Conservation (phyloP, 2,329 filamentous ascomycete species). For the Corynespora cassiicola region DNA sequence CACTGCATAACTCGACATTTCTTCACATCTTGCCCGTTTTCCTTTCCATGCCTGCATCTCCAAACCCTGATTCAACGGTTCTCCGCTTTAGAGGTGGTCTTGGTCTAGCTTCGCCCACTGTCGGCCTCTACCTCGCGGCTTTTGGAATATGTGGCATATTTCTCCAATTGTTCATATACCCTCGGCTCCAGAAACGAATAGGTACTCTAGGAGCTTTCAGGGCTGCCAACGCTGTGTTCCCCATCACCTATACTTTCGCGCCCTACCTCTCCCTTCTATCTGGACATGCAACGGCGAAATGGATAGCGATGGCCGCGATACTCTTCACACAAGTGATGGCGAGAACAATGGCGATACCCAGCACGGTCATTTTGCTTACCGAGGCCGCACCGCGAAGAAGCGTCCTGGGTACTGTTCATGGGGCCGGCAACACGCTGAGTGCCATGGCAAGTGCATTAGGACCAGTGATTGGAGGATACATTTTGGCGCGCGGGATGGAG, state of each 20-base stretch:
- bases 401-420: conserved; percentile 62
- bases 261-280: conserved; percentile 50
- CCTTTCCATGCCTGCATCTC: conserved; percentile 47
- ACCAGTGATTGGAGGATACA: conserved; percentile 62
- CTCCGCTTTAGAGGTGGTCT: conserved; percentile 54
- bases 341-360: conserved; percentile 60
- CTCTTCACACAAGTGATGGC: conserved; percentile 51
- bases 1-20: conserved; percentile 55
- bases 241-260: conserved; percentile 48
- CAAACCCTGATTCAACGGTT: conserved; percentile 26
- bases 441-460: conserved; percentile 65
- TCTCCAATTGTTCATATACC: conserved; percentile 53
- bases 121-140: conserved; percentile 53
- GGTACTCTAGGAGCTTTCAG: conserved; percentile 49
- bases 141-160: conserved; percentile 52
- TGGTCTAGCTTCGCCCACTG: conserved; percentile 49
- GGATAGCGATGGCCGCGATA: conserved; percentile 46
- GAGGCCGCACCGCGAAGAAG: conserved; percentile 61
- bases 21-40: conserved; percentile 55
- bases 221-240: conserved; percentile 49
- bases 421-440: conserved; percentile 63
- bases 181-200: conserved; percentile 44
- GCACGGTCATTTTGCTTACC: conserved; percentile 65
- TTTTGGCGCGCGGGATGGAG: conserved; percentile 65
- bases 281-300: conserved; percentile 38